Evolutionary conservation across 1,284 basidiomycete species (phyloP), one percentile per base, ranked within the genome.

Genomic region (Malassezia psittaci): DNA sequence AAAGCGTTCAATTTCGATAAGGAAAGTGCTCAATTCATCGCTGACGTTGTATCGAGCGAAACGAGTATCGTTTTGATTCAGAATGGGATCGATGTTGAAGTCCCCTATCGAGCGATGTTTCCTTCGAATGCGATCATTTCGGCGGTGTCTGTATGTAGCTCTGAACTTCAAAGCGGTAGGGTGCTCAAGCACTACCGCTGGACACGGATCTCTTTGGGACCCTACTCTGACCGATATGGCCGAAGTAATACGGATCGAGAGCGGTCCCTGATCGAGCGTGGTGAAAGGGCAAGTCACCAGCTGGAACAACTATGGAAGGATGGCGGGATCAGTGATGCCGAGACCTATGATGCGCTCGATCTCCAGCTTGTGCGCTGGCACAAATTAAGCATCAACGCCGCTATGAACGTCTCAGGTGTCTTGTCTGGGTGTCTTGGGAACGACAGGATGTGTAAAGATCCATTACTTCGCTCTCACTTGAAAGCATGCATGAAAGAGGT

Each of bases 341-440:
- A 77, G 60, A 62, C 60, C n/a, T 65, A 75, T 54, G 59, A 67
- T 18, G 76, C 77, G 49, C 57, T 63, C 21, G 72, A 66, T 12
- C 62, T 79, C 16, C 78, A 79, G 62, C 66, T 77, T 40, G 74
- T 78, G 3, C 67, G 78, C 6, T 79, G 78, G 78, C 77, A 78
- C 65, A 79, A 79, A 61, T 64, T 75, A 18, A 73, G 72, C 67
- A 76, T 77, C 65, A 78, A 77, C 61, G 72, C 75, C 3, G 64
- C 72, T 9, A 76, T 78, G 74, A 78, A 78, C 60, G 77, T 76
- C 0, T 76, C 74, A 15, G 66, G 76, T 2, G 76, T 78, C 19
- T 69, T 78, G n/a, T 75, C 76, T 3, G 75, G 75, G 18, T 76
- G 76, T 3, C 67, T 74, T 10, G 64, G 72, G 47, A 77, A 77